Conservation (phyloP, 306 rosid species). For the Trichosanthes cucumerina region DNA sequence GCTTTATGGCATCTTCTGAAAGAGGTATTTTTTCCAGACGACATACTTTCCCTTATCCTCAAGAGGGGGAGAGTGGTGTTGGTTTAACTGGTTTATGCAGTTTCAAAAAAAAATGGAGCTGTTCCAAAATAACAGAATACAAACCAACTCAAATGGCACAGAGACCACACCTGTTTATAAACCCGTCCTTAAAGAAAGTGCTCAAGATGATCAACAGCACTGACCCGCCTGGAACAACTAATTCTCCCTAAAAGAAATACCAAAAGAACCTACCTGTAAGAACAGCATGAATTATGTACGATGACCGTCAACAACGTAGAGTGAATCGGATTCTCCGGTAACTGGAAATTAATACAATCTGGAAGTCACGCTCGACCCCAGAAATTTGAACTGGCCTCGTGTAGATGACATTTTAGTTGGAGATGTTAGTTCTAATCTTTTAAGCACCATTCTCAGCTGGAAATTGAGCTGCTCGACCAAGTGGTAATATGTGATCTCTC, state of each 20-base stretch:
- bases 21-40: no score
- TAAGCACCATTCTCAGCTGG: slow-evolving; percentile 72
- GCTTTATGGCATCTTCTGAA: no score
- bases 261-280: background rate
- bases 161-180: background rate
- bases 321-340: background rate
- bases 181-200: background rate
- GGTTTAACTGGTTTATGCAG: no score
- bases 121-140: background rate
- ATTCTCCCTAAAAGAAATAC: background rate
- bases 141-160: background rate
- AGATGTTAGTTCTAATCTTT: background rate
- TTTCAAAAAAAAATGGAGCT: no score
- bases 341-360: background rate
- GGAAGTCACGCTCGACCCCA: background rate
- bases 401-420: background rate
- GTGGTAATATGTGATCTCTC: slow-evolving; percentile 73
- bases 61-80: no score
- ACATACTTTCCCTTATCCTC: no score
- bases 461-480: slow-evolving; percentile 65
- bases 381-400: background rate
- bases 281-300: background rate
- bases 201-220: background rate
- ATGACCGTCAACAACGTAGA: background rate
- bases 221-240: background rate